Conservation (phyloP, 441 rosid genomes). For the Erodium chrysanthum region DNA sequence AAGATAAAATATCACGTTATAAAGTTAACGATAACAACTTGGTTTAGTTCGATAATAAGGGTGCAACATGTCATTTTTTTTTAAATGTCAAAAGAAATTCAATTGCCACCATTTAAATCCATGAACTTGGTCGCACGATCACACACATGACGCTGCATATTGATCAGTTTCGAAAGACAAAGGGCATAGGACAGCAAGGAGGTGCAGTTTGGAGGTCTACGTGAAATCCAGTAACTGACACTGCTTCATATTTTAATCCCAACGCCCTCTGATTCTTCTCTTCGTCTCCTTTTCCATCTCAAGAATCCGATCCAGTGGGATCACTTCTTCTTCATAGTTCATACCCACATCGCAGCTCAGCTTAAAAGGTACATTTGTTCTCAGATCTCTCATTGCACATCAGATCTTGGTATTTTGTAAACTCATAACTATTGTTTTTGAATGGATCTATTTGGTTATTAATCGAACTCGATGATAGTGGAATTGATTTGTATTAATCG, state of each 20-base stretch:
- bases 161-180: too few species aligned
- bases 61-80: too few species aligned
- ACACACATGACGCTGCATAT: too few species aligned
- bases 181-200: too few species aligned
- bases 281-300: background rate
- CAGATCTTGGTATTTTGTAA: background rate
- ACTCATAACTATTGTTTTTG: background rate
- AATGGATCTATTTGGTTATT: background rate
- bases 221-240: background rate
- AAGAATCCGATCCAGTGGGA: background rate
- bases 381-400: background rate
- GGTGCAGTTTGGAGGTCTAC: too few species aligned
- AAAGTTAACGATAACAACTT: too few species aligned
- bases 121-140: too few species aligned
- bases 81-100: too few species aligned
- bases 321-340: background rate
- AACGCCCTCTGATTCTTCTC: background rate
- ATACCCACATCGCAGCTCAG: background rate
- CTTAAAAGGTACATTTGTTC: background rate
- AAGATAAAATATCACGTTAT: too few species aligned
- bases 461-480: background rate
- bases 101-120: too few species aligned
- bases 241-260: background rate
- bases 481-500: background rate
- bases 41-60: too few species aligned